Evolutionary conservation across 768 basidiomycete genomes (phyloP).

Genomic region (Lactifluus hygrophoroides): DNA sequence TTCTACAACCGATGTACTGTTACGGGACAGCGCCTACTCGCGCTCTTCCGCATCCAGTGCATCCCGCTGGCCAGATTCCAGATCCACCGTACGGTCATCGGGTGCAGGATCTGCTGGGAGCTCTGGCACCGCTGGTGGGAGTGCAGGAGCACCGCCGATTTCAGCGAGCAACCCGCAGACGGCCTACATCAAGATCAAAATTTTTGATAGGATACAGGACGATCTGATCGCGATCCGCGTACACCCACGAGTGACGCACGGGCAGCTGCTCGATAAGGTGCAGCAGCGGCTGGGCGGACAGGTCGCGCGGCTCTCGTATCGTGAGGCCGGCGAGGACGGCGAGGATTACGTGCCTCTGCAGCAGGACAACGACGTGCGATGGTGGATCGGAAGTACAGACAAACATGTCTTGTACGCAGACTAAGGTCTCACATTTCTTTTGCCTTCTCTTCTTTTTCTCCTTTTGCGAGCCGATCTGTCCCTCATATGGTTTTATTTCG

Average conservation of each 20-base stretch:
- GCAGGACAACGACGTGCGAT: constrained; percentile 52
- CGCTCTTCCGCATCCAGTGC: constrained; percentile 25
- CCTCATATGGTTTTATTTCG: background rate
- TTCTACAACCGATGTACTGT: constrained; percentile 10
- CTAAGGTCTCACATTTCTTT: constrained; percentile 26
- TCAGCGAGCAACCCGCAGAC: constrained; percentile 72
- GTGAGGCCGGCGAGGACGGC: constrained; percentile 59
- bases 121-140: constrained; percentile 48
- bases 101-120: constrained; percentile 40
- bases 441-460: background rate
- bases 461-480: constrained; percentile 5
- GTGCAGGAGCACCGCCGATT: constrained; percentile 58
- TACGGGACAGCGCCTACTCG: constrained; percentile 26
- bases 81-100: constrained; percentile 29
- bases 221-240: constrained; percentile 97
- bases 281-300: constrained; percentile 76
- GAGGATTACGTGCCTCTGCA: constrained; percentile 57
- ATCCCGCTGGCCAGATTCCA: constrained; percentile 17
- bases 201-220: constrained; percentile 88
- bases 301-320: constrained; percentile 60
- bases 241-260: constrained; percentile 81
- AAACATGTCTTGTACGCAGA: constrained; percentile 81
- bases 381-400: constrained; percentile 72
- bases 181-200: constrained; percentile 97
- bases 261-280: constrained; percentile 87